A percentile compares a stretch with the other conserved stretches of the same genome.
These are phyloP conservation scores for Colletotrichum sojae DNA, from an alignment of 2,329 filamentous ascomycete species.

Conservation along the genomic window DNA sequence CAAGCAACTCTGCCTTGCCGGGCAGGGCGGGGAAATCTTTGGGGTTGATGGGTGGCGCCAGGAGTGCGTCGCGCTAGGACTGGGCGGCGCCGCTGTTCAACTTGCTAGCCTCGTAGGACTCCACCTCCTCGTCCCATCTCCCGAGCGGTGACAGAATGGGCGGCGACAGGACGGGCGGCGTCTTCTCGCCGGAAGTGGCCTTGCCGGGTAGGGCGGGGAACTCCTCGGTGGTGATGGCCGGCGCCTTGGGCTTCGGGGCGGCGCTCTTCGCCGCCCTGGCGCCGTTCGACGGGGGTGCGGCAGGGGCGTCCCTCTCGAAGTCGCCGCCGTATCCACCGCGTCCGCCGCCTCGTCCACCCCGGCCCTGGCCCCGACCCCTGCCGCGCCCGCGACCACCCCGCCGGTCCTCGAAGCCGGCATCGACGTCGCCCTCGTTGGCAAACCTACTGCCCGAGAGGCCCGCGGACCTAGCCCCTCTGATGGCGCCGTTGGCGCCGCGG, in stretches of 20 bases:
- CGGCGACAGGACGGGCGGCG: conserved; percentile 52
- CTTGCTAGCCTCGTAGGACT: conserved; percentile 58
- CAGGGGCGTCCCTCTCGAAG: conserved; percentile 48
- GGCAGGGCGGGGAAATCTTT: too few relatives aligned
- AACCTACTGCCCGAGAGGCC: conserved; percentile 61
- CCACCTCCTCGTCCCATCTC: conserved; percentile 73
- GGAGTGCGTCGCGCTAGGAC: not conserved
- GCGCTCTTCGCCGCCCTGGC: conserved; percentile 31
- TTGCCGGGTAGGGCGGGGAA: conserved; percentile 56
- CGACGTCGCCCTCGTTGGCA: conserved; percentile 51
- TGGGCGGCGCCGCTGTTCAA: conserved; percentile 17
- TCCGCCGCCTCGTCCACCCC: conserved; percentile 51
- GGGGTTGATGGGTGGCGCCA: too few relatives aligned
- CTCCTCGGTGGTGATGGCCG: conserved; percentile 52
- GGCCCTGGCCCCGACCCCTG: conserved; percentile 42
- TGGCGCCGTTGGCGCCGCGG: conserved; percentile 58
- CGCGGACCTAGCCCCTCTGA: conserved; percentile 54
- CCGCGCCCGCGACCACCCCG: conserved; percentile 43
- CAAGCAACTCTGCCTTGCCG: too few relatives aligned
- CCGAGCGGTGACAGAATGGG: conserved; percentile 55
- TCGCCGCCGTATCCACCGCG: conserved; percentile 49
- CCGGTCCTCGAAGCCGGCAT: conserved; percentile 39
- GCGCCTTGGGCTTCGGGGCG: conserved; percentile 48
- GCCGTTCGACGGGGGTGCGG: conserved; percentile 35
- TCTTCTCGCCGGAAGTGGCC: conserved; percentile 3